Conservation (phyloP, 768 basidiomycete genomes). For the Multifurca ochricompacta region DNA sequence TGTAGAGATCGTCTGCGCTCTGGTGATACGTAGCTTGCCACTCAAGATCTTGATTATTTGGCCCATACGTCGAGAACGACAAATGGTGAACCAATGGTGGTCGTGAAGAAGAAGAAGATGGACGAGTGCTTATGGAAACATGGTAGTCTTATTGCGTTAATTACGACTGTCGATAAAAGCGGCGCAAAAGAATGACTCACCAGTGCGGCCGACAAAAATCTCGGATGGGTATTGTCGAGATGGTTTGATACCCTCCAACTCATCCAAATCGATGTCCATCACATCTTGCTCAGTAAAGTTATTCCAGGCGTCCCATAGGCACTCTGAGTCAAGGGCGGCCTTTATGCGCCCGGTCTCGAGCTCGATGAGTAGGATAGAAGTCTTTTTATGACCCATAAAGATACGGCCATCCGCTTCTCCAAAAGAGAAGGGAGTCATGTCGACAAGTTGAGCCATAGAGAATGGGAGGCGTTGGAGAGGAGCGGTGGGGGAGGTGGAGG, state of each 20-base stretch:
- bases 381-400: constrained; percentile 90
- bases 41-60: constrained; percentile 77
- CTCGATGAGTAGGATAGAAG: constrained; percentile 66
- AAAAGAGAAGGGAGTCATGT: constrained; percentile 79
- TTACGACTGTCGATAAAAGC: background rate
- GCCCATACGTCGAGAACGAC: constrained; percentile 86
- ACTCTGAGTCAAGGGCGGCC: constrained; percentile 65
- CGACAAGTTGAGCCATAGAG: constrained; percentile 88
- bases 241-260: constrained; percentile 45
- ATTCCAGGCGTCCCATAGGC: constrained; percentile 66
- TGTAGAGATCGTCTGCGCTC: constrained; percentile 72
- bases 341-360: constrained; percentile 76
- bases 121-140: constrained; percentile 70
- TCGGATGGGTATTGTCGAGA: constrained; percentile 31
- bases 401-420: constrained; percentile 57
- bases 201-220: constrained; percentile 60
- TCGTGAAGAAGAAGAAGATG: constrained; percentile 30
- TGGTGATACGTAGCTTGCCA: constrained; percentile 66
- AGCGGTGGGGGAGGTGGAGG: constrained; percentile 42
- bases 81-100: constrained; percentile 64
- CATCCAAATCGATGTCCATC: constrained; percentile 46
- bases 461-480: constrained; percentile 84
- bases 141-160: constrained; percentile 60
- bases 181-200: constrained; percentile 33
- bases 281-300: constrained; percentile 39